Base-by-base conservation (phyloP, 805 yeast species). In the Zygotorulaspora florentina region DNA sequence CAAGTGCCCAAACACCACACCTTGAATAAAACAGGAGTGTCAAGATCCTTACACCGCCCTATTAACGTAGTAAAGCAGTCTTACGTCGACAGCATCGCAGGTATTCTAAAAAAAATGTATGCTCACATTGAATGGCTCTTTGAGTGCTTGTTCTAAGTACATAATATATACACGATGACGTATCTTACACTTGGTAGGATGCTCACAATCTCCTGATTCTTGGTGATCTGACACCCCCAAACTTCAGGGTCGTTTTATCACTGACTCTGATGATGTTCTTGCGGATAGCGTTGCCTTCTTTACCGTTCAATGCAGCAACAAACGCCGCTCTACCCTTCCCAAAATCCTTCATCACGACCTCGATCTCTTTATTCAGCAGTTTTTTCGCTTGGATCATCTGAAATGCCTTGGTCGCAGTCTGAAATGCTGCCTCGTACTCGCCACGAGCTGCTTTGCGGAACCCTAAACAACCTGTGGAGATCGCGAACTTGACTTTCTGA, bases 271-370 rank as follows among this genome's bases (percentile, higher is more conserved):
- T 75, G 31, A 93, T 76, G 44, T 77, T 72, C n/a, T 76, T 74
- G 61, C 87, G 77, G 33, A 93, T 72, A 27, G 72, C 67, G 35
- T 74, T 68, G 43, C 97, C 97, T 71, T 91, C 98, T 62, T 85
- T 86, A 56, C 97, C 96, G 57, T 79, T 79, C 53, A 91, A 75
- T 1, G 95, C 96, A 43, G 81, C 83, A 45, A 81, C 69, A 55
- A 93, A 90, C 1, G 96, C 96, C 50, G 80, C 81, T 66, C 97
- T 79, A 35, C 96, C 96, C 61, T 86, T 86, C 43, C 96, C 96
- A 56, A 84, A 88, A 54, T 87, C 87, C 54, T 82, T 81, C 57
- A 89, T 71, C 16, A 87, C 80, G 36, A 91, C 65, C 65, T 91
- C 97, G 23, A 91, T 71, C 52, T 81, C 76, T 52, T 78, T 79